Conservation (phyloP, 2,329 filamentous ascomycete genomes). For the Elsinoe australis region DNA sequence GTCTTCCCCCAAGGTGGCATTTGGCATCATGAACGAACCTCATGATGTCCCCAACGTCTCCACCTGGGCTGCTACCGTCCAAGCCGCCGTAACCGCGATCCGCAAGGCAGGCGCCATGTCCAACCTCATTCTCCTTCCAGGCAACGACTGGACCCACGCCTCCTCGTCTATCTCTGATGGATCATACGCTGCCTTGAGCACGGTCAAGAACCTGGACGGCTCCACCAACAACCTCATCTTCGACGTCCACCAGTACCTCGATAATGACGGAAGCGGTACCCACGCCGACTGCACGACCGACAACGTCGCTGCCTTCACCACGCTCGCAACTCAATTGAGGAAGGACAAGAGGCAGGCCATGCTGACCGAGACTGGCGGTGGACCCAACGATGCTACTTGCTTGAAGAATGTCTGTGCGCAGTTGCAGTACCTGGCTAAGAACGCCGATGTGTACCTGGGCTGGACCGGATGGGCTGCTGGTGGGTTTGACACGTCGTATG, state of each 20-base stretch:
- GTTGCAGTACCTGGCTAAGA: conserved; percentile 28
- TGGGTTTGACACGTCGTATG: conserved; percentile 26
- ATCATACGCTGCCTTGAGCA: conserved; percentile 25
- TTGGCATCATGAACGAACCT: conserved; percentile 64
- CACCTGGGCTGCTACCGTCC: conserved; percentile 53
- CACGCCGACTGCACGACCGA: conserved; percentile 30
- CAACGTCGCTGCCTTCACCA: conserved; percentile 31
- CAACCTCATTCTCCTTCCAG: conserved; percentile 58
- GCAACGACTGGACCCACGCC: conserved; percentile 41
- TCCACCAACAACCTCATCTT: conserved; percentile 31
- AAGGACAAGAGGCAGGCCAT: conserved; percentile 34
- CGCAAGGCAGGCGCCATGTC: conserved; percentile 54
- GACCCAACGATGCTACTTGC: conserved; percentile 30
- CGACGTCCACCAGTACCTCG: conserved; percentile 38
- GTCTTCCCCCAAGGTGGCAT: conserved; percentile 47
- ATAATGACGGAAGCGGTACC: conserved; percentile 34
- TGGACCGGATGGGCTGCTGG: conserved; percentile 32
- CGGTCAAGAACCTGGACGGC: conserved; percentile 28
- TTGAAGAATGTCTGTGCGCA: conserved; percentile 30
- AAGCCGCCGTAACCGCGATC: conserved; percentile 58
- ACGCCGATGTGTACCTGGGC: conserved; percentile 29
- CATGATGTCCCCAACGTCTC: conserved; percentile 50
- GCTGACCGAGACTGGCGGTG: conserved; percentile 37
- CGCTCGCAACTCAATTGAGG: conserved; percentile 33
- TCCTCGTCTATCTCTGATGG: conserved; percentile 25